Evolutionary conservation across 2,329 filamentous ascomycete species (phyloP), one percentile per base, ranked within the genome.

Genomic region (Ophiocordyceps sinensis): DNA sequence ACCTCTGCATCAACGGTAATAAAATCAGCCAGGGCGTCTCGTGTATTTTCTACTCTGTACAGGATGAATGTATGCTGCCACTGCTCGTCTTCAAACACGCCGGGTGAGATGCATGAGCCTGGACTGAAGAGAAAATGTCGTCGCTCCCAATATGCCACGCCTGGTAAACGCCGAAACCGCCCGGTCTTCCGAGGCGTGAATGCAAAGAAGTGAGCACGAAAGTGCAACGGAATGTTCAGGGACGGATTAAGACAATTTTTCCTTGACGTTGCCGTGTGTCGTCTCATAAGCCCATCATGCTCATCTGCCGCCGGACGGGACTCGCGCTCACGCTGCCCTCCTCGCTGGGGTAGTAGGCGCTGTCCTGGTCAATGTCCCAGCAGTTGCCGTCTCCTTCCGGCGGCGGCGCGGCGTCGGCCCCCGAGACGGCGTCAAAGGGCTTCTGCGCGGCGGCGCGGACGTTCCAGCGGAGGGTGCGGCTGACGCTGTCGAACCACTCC

Each of bases 401-500:
- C 30, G 57, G 53, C 19, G 51, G 44, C 37, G 53, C 55, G 58
- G 66, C 52, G 29, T 51, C 51, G 36, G 49, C 47, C 21, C 51
- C 50, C n/a, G 44, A 46, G 41, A 67, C 59, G 40, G 68, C 61
- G 42, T 82, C 80, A 69, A 93, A 98, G 3, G 78, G 85, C 61
- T 95, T 96, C 62, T 98, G 91, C 41, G 82, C 81, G 5, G 89
- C 88, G 5, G 87, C 88, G 37, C 91, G 75, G 23, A 84, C 89
- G 63, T 98, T 98, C 91, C 91, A 98, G 47, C 88, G 75, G 44
- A 98, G 70, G 4, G 89, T 94, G 45, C 89, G 77, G 41, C 85
- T 86, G 38, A 98, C 86, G 54, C 85, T 93, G 60, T 95, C 85
- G 57, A 98, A 95, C 91, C 91, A 98, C 60, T 98, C 91, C 1